These are phyloP conservation scores for Selaginella moellendorffii DNA, from an alignment of 75 land plant species.

Conservation along the genomic window DNA sequence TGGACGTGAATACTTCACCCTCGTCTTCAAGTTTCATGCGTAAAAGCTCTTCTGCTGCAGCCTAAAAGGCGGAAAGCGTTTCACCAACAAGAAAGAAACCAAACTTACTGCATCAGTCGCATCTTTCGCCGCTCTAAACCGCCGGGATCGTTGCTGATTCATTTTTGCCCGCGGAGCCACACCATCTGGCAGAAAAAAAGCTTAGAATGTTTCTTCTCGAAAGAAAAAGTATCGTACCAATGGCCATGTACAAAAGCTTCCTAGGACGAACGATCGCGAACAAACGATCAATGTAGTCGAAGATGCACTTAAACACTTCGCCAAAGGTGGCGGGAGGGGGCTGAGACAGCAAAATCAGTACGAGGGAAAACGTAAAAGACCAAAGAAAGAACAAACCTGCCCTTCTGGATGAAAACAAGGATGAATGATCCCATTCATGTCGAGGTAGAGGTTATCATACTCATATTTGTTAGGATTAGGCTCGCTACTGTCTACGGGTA, in stretches of 20 bases:
- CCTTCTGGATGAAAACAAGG: conserved; percentile 90
- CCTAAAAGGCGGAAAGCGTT: conserved; percentile 18
- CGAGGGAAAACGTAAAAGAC: not conserved
- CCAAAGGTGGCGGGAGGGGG: conserved; percentile 67
- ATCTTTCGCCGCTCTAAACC: conserved; percentile 67
- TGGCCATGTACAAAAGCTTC: conserved; percentile 70
- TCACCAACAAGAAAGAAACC: not conserved
- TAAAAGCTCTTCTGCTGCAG: conserved; percentile 64
- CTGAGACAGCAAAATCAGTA: too few species aligned
- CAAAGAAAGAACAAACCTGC: conserved; percentile 22
- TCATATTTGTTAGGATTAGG: conserved; percentile 68
- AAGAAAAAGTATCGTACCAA: conserved; percentile 36
- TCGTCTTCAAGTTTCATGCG: conserved; percentile 62
- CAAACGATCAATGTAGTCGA: conserved; percentile 73
- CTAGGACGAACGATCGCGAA: conserved; percentile 74
- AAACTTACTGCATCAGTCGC: conserved; percentile 50
- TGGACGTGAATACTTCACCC: conserved; percentile 60
- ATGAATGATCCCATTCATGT: conserved; percentile 85
- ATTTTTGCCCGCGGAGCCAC: conserved; percentile 67
- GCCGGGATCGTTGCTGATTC: conserved; percentile 61
- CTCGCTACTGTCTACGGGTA: conserved; percentile 65
- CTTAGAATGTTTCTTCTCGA: too few species aligned
- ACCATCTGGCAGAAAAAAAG: conserved; percentile 30
- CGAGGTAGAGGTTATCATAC: conserved; percentile 69
- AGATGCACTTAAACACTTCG: conserved; percentile 72